Percentiles rank a stretch among this genome's conserved stretches.
Conservation (phyloP, 1,284 basidiomycete species). For the Neolentinus lepideus region DNA sequence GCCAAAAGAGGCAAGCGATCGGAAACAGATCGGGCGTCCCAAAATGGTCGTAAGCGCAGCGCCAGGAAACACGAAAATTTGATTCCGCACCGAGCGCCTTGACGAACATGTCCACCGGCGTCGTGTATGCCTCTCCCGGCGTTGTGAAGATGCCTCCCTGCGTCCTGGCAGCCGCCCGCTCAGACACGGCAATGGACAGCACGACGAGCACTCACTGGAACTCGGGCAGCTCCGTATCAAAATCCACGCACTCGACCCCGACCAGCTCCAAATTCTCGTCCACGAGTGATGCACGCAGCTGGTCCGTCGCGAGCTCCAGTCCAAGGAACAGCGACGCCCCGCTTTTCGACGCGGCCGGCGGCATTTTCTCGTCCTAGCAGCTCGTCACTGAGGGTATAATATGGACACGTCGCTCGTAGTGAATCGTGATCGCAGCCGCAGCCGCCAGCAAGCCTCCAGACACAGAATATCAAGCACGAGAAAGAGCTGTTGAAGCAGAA, state of each 20-base stretch:
- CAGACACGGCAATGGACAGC: neutral
- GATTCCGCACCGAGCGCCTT: constrained; percentile 69
- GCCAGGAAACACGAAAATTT: constrained; percentile 20
- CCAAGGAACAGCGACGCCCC: constrained; percentile 63
- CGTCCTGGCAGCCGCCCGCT: constrained; percentile 46
- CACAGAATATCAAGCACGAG: neutral
- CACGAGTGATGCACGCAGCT: constrained; percentile 71
- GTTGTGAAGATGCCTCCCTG: constrained; percentile 81
- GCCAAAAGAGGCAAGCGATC: constrained; percentile 8
- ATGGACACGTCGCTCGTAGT: neutral
- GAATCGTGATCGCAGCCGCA: neutral
- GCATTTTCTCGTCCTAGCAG: constrained; percentile 25
- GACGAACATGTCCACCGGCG: constrained; percentile 82
- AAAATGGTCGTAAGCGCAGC: neutral
- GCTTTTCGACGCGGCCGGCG: constrained; percentile 37
- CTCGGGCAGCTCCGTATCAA: constrained; percentile 72
- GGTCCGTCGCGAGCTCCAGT: constrained; percentile 74
- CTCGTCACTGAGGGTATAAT: neutral
- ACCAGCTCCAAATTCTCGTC: constrained; percentile 75
- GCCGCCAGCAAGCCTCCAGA: neutral
- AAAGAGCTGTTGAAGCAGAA: too few species aligned
- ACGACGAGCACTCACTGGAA: constrained; percentile 54
- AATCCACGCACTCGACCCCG: constrained; percentile 71
- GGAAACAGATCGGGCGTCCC: constrained; percentile 18
- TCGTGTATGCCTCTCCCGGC: constrained; percentile 76